Percentiles rank a stretch among this genome's conserved stretches.
phyloP scores from a whole-genome alignment of 208 protist genomes.

The Leishmania braziliensis region DNA sequence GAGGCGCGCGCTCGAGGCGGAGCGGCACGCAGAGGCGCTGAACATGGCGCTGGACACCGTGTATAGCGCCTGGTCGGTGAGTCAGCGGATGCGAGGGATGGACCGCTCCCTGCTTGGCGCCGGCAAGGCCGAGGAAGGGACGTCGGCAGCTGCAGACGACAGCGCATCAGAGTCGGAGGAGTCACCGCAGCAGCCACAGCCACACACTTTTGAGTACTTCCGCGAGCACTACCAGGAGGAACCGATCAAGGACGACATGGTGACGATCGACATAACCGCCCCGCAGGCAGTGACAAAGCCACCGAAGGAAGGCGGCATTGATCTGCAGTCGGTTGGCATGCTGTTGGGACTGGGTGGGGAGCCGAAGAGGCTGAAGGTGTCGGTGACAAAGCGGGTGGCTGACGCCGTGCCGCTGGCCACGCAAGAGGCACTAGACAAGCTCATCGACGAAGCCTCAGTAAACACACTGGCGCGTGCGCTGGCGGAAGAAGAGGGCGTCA shows the following conservation, averaged over 20 bases:
- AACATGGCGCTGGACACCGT: slow-evolving; percentile 80
- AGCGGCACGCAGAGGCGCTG: slow-evolving; percentile 75
- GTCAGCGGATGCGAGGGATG: slow-evolving; percentile 35
- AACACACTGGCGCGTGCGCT: slow-evolving; percentile 78
- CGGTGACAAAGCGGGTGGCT: slow-evolving; percentile 69
- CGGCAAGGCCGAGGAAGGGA: slow-evolving; percentile 15
- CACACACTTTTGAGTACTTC: slow-evolving; percentile 82
- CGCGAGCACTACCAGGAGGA: slow-evolving; percentile 73
- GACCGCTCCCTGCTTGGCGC: slow-evolving; percentile 17
- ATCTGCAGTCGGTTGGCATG: slow-evolving; percentile 67
- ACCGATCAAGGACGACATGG: slow-evolving; percentile 67
- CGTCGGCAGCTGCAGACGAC: slow-evolving; percentile 8
- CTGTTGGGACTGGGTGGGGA: slow-evolving; percentile 66
- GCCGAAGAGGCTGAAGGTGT: slow-evolving; percentile 46
- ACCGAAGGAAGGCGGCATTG: slow-evolving; percentile 41
- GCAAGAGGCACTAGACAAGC: slow-evolving; percentile 89
- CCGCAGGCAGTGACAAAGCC: slow-evolving; percentile 47
- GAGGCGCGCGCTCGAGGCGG: slow-evolving; percentile 61
- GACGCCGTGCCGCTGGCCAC: slow-evolving; percentile 84
- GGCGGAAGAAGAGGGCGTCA: slow-evolving; percentile 95
- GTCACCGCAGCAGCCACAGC: slow-evolving; percentile 15
- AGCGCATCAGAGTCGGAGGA: slow-evolving; percentile 4
- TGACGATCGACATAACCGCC: slow-evolving; percentile 73
- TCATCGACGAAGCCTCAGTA: slow-evolving; percentile 90
- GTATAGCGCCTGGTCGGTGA: slow-evolving; percentile 65